Percentiles rank a stretch among this genome's conserved stretches.
phyloP scores from a whole-genome alignment of 2,329 filamentous ascomycete species.

The Raffaelea arxii region DNA sequence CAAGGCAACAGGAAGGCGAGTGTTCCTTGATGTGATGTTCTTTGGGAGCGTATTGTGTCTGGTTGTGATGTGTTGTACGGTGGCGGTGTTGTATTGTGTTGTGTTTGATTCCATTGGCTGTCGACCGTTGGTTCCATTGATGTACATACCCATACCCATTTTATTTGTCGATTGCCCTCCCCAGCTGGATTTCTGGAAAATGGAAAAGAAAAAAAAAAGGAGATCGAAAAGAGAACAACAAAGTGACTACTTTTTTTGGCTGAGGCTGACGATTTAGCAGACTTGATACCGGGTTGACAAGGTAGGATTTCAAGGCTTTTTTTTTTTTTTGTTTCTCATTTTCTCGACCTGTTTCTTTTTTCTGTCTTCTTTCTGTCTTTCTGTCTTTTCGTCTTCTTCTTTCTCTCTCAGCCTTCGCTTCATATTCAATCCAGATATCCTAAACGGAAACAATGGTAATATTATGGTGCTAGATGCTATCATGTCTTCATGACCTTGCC shows the following conservation, averaged over 20 bases:
- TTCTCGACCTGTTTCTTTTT: background rate
- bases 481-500: too few relatives aligned
- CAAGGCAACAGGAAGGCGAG: conserved; percentile 79
- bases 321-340: background rate
- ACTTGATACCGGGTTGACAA: too few relatives aligned
- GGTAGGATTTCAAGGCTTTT: background rate
- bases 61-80: too few relatives aligned
- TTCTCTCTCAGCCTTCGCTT: too few relatives aligned
- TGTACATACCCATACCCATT: background rate
- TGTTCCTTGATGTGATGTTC: conserved; percentile 81
- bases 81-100: background rate
- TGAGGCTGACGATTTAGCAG: too few relatives aligned
- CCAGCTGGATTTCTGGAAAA: background rate
- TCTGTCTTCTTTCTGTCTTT: background rate
- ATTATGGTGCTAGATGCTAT: too few relatives aligned
- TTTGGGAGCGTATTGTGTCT: too few relatives aligned
- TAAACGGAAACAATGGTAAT: too few relatives aligned
- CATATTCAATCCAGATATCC: too few relatives aligned
- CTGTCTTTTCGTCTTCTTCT: background rate
- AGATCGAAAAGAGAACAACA: conserved; percentile 1
- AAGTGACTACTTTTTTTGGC: background rate
- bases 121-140: background rate
- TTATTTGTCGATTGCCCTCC: background rate
- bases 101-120: too few relatives aligned
- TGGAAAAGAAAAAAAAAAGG: background rate